Percentiles rank a stretch among this genome's conserved stretches.
Evolutionary conservation across 2,329 filamentous ascomycete genomes (phyloP).

Genomic region (Sarocladium strictum): DNA sequence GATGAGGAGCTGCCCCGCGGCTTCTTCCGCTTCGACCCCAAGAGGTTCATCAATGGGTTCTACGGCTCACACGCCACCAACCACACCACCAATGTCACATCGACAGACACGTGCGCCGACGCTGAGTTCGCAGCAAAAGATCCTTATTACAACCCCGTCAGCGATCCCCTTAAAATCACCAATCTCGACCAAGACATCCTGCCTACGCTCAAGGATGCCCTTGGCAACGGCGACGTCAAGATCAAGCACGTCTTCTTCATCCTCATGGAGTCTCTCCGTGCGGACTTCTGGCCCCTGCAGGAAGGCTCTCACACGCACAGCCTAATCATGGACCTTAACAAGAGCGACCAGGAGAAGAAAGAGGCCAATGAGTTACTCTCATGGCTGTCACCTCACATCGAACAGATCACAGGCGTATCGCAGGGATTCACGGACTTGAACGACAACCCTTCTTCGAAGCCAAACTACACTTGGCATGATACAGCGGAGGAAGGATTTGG

Average conservation of each 20-base stretch:
- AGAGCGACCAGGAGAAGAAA: slow-evolving; percentile 17
- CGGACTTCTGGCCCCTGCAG: slow-evolving; percentile 29
- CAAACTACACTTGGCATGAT: slow-evolving; percentile 13
- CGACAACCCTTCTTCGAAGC: slow-evolving; percentile 9
- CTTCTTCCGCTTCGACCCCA: too few relatives aligned
- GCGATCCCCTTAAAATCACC: slow-evolving; percentile 27
- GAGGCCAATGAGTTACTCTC: slow-evolving; percentile 17
- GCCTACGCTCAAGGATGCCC: slow-evolving; percentile 11
- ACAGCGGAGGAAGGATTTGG: slow-evolving; percentile 21
- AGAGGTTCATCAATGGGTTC: slow-evolving; percentile 19
- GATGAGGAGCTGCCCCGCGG: too few relatives aligned
- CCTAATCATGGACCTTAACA: slow-evolving; percentile 17
- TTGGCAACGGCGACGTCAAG: slow-evolving; percentile 16
- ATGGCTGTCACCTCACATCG: slow-evolving; percentile 18
- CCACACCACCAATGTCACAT: neutral
- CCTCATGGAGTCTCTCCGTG: slow-evolving; percentile 25
- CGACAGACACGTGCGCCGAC: neutral
- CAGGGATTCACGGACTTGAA: slow-evolving; percentile 14
- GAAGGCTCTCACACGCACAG: slow-evolving; percentile 24
- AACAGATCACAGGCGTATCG: slow-evolving; percentile 17
- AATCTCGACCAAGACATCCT: slow-evolving; percentile 23
- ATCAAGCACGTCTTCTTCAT: slow-evolving; percentile 31
- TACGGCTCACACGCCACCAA: neutral
- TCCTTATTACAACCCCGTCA: slow-evolving; percentile 20
- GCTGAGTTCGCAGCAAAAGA: neutral